phyloP scores from a whole-genome alignment of 495 filamentous ascomycete species.

The Mycothermus thermophilus region DNA sequence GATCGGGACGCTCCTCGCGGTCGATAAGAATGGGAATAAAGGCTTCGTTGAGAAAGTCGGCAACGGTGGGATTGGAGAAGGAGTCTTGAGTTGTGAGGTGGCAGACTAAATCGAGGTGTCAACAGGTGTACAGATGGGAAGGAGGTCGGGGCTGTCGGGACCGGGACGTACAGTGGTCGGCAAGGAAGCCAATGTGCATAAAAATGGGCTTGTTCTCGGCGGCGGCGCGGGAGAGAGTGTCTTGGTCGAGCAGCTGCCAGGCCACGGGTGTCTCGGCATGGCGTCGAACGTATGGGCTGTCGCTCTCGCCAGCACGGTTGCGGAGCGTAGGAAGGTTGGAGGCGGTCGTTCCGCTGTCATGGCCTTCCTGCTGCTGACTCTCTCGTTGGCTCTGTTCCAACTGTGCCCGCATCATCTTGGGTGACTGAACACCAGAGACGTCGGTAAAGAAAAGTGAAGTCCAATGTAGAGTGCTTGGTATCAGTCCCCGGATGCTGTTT shows the following conservation, averaged over 20 bases:
- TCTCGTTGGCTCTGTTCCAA: no score
- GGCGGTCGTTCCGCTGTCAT: constrained; percentile 1
- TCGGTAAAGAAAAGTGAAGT: not conserved
- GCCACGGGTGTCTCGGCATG: constrained; percentile 79
- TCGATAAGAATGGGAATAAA: constrained; percentile 93
- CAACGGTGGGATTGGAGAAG: constrained; percentile 71
- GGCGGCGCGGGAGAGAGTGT: constrained; percentile 62
- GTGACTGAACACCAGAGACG: not conserved
- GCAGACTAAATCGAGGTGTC: constrained; percentile 47
- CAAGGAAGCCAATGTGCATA: constrained; percentile 88
- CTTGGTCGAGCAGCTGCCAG: constrained; percentile 81
- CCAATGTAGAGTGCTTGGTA: not conserved
- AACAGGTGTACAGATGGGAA: constrained; percentile 4
- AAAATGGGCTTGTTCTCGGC: constrained; percentile 77
- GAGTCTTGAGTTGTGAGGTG: constrained; percentile 92
- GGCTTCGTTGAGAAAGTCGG: constrained; percentile 64
- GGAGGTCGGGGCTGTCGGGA: not conserved
- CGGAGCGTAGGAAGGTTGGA: constrained; percentile 30
- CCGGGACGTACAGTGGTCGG: constrained; percentile 68
- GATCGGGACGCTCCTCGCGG: constrained; percentile 85
- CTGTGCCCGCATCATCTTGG: constrained; percentile 18
- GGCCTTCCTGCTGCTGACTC: constrained; percentile 7
- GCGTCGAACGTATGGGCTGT: constrained; percentile 69
- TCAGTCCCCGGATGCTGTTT: not conserved
- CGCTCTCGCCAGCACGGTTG: constrained; percentile 61